Evolutionary conservation across 2,329 filamentous ascomycete species (phyloP).

Genomic region (Ophiostoma sp.): DNA sequence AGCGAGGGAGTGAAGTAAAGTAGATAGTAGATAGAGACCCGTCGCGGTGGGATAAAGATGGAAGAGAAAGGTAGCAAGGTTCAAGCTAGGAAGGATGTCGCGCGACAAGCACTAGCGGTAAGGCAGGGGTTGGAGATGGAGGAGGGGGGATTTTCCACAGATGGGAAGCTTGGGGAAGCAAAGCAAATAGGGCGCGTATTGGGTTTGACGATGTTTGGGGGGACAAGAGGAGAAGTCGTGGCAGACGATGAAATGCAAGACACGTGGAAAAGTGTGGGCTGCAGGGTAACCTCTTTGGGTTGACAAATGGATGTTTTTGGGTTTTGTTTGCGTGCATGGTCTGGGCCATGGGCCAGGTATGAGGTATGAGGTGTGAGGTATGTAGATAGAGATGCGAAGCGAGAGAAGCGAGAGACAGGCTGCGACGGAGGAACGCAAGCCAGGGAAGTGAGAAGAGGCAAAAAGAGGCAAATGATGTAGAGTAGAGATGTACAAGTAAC

Average conservation of each 20-base stretch:
- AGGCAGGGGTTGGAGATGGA: neutral
- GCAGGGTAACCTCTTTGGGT: neutral
- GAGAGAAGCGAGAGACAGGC: neutral
- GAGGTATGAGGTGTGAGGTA: neutral
- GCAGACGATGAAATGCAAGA: constrained; percentile 4
- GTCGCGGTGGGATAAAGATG: neutral
- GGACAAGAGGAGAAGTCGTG: neutral
- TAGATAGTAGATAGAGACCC: neutral
- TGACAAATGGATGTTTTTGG: neutral
- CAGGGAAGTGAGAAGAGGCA: neutral
- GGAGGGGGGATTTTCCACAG: neutral
- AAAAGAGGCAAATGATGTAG: neutral
- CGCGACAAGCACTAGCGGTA: constrained; percentile 11
- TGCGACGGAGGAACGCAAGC: neutral
- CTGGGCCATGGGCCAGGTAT: neutral
- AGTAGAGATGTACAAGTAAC: neutral
- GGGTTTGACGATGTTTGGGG: neutral
- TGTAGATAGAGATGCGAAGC: neutral
- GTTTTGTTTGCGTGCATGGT: neutral
- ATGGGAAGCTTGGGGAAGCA: neutral
- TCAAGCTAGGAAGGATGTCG: constrained; percentile 1
- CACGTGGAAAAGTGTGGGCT: constrained; percentile 14
- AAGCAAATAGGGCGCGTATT: neutral
- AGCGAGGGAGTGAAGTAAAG: neutral
- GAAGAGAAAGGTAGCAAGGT: neutral